These are phyloP conservation scores for Fomitopsis betulina DNA, from an alignment of 1,284 basidiomycete genomes.

Conservation along the genomic window DNA sequence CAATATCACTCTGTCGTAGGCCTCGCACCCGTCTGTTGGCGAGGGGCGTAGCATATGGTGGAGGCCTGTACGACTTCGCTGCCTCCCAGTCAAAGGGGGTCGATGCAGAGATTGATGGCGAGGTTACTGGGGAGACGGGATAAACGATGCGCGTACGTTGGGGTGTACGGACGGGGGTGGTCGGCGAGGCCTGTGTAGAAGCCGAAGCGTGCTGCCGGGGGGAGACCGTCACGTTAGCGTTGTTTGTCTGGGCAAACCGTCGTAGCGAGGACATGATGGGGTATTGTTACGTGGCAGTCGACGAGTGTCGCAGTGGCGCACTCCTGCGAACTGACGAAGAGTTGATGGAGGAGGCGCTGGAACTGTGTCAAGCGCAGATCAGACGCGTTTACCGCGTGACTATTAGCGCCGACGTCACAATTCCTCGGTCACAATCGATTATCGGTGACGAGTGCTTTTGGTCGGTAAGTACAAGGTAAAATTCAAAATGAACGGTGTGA, in stretches of 20 bases:
- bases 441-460: no score
- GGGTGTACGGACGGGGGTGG: slow-evolving; percentile 24
- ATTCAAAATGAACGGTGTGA: no score
- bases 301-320: not conserved
- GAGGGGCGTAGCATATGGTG: slow-evolving; percentile 62
- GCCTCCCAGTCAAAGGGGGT: slow-evolving; percentile 82
- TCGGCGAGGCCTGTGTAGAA: slow-evolving; percentile 7
- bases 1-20: slow-evolving; percentile 39
- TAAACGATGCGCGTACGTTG: slow-evolving; percentile 27
- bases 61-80: slow-evolving; percentile 55
- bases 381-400: not conserved
- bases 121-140: slow-evolving; percentile 44
- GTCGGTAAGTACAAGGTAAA: no score
- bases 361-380: not conserved
- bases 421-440: not conserved
- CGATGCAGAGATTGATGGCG: slow-evolving; percentile 67
- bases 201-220: slow-evolving; percentile 5
- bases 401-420: not conserved
- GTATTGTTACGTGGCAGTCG: not conserved
- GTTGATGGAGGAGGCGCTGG: not conserved
- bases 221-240: slow-evolving; percentile 19
- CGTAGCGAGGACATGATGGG: slow-evolving; percentile 18
- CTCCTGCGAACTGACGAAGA: not conserved
- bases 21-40: slow-evolving; percentile 35
- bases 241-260: slow-evolving; percentile 30